Percentiles rank a stretch among this genome's conserved stretches.
Evolutionary conservation across 2,329 filamentous ascomycete genomes (phyloP).

Genomic region (Calycina marina): DNA sequence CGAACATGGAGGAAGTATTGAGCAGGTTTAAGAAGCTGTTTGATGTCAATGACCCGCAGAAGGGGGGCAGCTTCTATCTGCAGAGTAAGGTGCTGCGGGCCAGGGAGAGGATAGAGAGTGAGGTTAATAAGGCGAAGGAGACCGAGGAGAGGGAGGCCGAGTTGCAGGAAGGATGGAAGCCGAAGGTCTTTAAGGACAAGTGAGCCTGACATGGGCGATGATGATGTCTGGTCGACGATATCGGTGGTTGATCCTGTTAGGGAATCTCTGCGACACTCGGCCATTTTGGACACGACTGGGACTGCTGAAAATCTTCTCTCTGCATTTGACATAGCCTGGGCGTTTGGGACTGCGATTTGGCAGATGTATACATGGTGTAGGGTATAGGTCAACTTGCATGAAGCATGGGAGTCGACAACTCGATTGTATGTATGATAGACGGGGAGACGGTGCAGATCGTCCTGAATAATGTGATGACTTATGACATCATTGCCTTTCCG

Average conservation of each 20-base stretch:
- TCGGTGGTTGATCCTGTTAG: no score
- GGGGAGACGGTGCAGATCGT: no score
- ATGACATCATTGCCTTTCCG: no score
- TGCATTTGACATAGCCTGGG: constrained; percentile 22
- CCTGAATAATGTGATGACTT: no score
- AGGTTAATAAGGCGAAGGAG: constrained; percentile 59
- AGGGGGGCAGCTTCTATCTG: constrained; percentile 93
- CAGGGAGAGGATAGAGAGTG: constrained; percentile 80
- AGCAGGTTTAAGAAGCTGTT: constrained; percentile 89
- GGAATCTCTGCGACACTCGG: no score
- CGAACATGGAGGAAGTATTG: constrained; percentile 66
- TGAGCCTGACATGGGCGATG: constrained; percentile 21
- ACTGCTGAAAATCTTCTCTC: constrained; percentile 23
- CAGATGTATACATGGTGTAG: no score
- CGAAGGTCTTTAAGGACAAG: constrained; percentile 85
- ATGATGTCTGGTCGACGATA: constrained; percentile 5
- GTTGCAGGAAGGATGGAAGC: constrained; percentile 75
- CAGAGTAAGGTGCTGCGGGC: constrained; percentile 94
- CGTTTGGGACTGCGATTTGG: constrained; percentile 21
- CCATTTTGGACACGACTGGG: no score
- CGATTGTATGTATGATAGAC: no score
- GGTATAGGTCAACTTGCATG: no score
- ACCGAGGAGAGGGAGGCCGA: constrained; percentile 64
- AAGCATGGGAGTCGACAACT: no score
- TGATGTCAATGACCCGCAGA: constrained; percentile 85